phyloP scores from a whole-genome alignment of 1,284 basidiomycete species.

The Termitomyces sp. region DNA sequence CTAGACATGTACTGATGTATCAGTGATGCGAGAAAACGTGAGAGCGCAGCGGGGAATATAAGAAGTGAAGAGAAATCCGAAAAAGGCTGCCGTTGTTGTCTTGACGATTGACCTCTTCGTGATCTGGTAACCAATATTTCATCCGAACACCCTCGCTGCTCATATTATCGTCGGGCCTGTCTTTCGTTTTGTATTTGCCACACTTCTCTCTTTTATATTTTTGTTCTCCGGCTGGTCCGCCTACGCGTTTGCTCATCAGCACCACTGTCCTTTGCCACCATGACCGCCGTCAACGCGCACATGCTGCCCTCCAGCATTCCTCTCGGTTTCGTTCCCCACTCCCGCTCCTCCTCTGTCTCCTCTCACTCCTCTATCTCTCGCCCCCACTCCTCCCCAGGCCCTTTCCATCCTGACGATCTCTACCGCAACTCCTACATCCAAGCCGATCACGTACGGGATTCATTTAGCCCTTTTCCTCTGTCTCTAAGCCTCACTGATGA shows the following conservation, averaged over 20 bases:
- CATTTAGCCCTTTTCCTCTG: background rate
- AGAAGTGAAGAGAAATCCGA: constrained; percentile 11
- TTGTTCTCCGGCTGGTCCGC: constrained; percentile 24
- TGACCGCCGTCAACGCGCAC: constrained; percentile 73
- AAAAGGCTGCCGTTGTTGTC: constrained; percentile 43
- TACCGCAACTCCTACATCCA: constrained; percentile 56
- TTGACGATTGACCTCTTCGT: constrained; percentile 52
- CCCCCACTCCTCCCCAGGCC: constrained; percentile 70
- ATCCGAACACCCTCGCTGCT: constrained; percentile 21
- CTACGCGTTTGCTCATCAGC: constrained; percentile 17
- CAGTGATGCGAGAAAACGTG: constrained; percentile 15
- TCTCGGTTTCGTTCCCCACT: constrained; percentile 70
- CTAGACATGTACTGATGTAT: constrained; percentile 8
- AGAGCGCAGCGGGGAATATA: constrained; percentile 11
- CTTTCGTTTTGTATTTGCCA: background rate
- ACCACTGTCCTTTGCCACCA: constrained; percentile 29
- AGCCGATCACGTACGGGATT: constrained; percentile 37
- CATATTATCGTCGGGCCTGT: constrained; percentile 8
- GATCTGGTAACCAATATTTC: constrained; percentile 31
- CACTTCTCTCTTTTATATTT: constrained; percentile 16
- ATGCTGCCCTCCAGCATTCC: constrained; percentile 59
- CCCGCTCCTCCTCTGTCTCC: constrained; percentile 71
- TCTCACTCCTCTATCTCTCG: constrained; percentile 67
- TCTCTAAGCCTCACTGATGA: background rate
- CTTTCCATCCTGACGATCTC: constrained; percentile 58